Conservation (phyloP, 345 rosid species). For the Gossypium mustelinum region DNA sequence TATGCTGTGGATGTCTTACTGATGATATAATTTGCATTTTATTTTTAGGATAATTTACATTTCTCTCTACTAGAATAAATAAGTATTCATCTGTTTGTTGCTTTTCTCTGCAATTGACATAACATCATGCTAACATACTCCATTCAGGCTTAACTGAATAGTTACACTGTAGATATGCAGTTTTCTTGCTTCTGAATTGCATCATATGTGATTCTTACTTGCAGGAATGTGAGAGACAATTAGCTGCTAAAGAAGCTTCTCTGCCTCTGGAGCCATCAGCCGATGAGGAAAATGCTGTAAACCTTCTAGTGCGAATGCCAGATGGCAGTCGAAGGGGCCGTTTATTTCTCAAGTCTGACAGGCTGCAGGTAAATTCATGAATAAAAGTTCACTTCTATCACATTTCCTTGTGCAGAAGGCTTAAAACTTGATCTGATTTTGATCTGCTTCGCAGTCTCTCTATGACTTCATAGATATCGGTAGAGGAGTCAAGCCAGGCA, state of each 20-base stretch:
- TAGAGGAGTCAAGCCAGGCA: slow-evolving; percentile 79
- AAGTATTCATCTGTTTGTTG: slow-evolving; percentile 2
- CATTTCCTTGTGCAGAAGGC: background rate
- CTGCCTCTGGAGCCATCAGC: slow-evolving; percentile 84
- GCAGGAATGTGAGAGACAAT: slow-evolving; percentile 83
- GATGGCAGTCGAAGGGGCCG: slow-evolving; percentile 93
- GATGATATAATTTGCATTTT: background rate
- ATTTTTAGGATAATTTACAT: background rate
- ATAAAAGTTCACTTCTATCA: background rate
- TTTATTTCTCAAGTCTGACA: slow-evolving; percentile 75
- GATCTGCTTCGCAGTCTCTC: slow-evolving; percentile 60
- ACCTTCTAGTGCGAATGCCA: slow-evolving; percentile 89
- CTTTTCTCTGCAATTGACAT: background rate
- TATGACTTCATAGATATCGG: slow-evolving; percentile 90
- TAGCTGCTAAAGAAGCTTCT: slow-evolving; percentile 89
- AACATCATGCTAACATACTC: background rate
- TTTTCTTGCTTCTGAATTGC: slow-evolving; percentile 1
- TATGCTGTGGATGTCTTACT: background rate
- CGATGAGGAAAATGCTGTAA: slow-evolving; percentile 79
- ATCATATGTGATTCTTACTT: slow-evolving; percentile 13
- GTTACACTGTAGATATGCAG: background rate
- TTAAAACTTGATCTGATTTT: slow-evolving; percentile 10
- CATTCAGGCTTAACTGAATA: background rate
- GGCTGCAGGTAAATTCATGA: slow-evolving; percentile 55
- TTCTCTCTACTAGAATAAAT: background rate